Percentiles rank a stretch among this genome's conserved stretches.
Evolutionary conservation across 805 yeast genomes (phyloP).

Genomic region (Myxozyma vanderwaltii): DNA sequence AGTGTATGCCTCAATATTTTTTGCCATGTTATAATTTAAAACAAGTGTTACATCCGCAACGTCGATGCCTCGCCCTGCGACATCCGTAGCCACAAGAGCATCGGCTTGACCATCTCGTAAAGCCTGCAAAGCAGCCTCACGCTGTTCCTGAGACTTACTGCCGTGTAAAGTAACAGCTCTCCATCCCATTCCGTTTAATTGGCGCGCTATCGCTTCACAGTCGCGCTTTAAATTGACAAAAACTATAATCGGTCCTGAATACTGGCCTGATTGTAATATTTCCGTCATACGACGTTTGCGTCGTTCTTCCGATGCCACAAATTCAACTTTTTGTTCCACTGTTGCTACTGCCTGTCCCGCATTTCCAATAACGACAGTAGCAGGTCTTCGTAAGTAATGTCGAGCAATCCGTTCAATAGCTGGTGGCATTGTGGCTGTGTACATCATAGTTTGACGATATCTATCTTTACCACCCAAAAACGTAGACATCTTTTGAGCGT

Average conservation of each 20-base stretch:
- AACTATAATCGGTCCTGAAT: constrained; percentile 65
- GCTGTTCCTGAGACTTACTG: constrained; percentile 76
- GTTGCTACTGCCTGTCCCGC: constrained; percentile 66
- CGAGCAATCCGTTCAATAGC: constrained; percentile 66
- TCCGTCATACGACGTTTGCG: constrained; percentile 50
- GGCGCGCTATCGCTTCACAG: constrained; percentile 66
- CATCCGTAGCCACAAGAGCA: constrained; percentile 85
- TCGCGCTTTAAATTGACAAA: constrained; percentile 77
- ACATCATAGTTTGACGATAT: constrained; percentile 74
- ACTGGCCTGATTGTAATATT: constrained; percentile 44
- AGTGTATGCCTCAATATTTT: constrained; percentile 75
- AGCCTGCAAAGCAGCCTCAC: constrained; percentile 73
- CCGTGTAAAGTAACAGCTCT: constrained; percentile 76
- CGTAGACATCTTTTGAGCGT: constrained; percentile 29
- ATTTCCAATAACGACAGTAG: constrained; percentile 65
- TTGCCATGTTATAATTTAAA: constrained; percentile 81
- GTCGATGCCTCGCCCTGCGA: constrained; percentile 95
- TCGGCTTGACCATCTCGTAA: constrained; percentile 59
- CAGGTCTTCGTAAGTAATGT: constrained; percentile 64
- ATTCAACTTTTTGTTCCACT: constrained; percentile 69
- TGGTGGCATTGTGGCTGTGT: constrained; percentile 89
- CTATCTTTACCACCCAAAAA: constrained; percentile 34
- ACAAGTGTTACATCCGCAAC: constrained; percentile 85
- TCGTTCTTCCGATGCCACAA: constrained; percentile 50
- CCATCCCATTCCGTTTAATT: constrained; percentile 51